Evolutionary conservation across 768 basidiomycete species (phyloP).

Genomic region (Galerina marginata): DNA sequence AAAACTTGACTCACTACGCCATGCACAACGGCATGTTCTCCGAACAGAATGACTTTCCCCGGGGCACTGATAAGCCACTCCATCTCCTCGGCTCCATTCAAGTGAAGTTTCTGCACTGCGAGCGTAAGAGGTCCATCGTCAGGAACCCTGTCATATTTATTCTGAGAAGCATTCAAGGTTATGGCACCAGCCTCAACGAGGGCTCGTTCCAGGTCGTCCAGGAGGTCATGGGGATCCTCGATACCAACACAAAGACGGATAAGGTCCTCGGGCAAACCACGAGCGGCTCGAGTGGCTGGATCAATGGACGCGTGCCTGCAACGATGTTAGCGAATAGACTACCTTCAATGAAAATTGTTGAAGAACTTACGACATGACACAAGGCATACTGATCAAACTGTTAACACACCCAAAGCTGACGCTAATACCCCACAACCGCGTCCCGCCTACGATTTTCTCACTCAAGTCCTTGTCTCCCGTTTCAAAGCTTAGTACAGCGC

Average conservation of each 20-base stretch:
- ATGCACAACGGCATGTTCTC: slow-evolving; percentile 98
- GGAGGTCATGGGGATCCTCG: slow-evolving; percentile 90
- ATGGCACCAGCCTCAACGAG: slow-evolving; percentile 93
- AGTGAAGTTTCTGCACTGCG: slow-evolving; percentile 73
- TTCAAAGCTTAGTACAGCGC: slow-evolving; percentile 93
- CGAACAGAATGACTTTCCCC: slow-evolving; percentile 97
- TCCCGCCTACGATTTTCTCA: slow-evolving; percentile 91
- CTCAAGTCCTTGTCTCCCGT: slow-evolving; percentile 91
- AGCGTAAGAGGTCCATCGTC: slow-evolving; percentile 49
- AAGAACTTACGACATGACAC: slow-evolving; percentile 94
- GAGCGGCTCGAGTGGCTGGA: slow-evolving; percentile 90
- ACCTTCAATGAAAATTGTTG: slow-evolving; percentile 6
- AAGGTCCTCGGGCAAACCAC: slow-evolving; percentile 97
- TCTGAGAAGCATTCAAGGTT: slow-evolving; percentile 55
- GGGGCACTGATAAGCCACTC: slow-evolving; percentile 95
- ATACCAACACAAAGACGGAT: slow-evolving; percentile 98
- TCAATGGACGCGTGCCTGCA: slow-evolving; percentile 96
- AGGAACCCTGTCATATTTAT: slow-evolving; percentile 50
- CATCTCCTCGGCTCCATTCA: slow-evolving; percentile 32
- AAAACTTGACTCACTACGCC: slow-evolving; percentile 75
- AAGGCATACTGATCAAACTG: slow-evolving; percentile 98
- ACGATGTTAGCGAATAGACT: slow-evolving; percentile 5
- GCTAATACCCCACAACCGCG: slow-evolving; percentile 95
- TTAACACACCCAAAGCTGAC: slow-evolving; percentile 99
- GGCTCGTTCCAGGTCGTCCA: slow-evolving; percentile 94